Percentiles rank a stretch among this genome's conserved stretches.
Conservation (phyloP, 371 early-diverging fungal genomes). For the Conidiobolus incongruus region DNA sequence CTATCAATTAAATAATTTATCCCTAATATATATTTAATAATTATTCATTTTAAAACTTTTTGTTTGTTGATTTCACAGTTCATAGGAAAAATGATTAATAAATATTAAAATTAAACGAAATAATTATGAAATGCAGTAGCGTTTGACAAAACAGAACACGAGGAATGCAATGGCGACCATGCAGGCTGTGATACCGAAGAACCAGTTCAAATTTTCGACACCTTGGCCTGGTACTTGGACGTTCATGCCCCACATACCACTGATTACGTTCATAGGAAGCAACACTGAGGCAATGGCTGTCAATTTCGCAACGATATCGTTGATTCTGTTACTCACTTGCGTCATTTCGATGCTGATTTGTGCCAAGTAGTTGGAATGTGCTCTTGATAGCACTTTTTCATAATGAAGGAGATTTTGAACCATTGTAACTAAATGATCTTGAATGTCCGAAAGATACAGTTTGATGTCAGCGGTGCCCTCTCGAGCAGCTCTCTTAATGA, state of each 20-base stretch:
- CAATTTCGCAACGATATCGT: conserved; percentile 70
- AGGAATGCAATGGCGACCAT: not conserved
- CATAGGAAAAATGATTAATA: too few relatives aligned
- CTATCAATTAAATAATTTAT: too few relatives aligned
- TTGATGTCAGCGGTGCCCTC: conserved; percentile 32
- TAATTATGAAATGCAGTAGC: not conserved
- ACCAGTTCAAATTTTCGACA: conserved; percentile 15
- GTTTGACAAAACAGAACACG: not conserved
- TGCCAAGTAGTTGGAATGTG: conserved; percentile 89
- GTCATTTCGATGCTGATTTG: conserved; percentile 93
- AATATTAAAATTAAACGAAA: not conserved
- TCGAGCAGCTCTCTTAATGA: conserved; percentile 11
- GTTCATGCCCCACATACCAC: conserved; percentile 86
- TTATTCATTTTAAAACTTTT: too few relatives aligned
- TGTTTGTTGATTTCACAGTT: too few relatives aligned
- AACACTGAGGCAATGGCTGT: conserved; percentile 79
- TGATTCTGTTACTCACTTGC: conserved; percentile 73
- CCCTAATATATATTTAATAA: too few relatives aligned
- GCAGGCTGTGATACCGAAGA: conserved; percentile 17
- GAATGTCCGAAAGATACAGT: conserved; percentile 79
- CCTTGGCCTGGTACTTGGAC: conserved; percentile 53
- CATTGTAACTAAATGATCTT: conserved; percentile 90
- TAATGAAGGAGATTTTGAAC: conserved; percentile 67
- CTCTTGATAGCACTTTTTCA: conserved; percentile 71
- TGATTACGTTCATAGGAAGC: conserved; percentile 83